phyloP scores from a whole-genome alignment of 768 basidiomycete species.

The Mycena latifolia region DNA sequence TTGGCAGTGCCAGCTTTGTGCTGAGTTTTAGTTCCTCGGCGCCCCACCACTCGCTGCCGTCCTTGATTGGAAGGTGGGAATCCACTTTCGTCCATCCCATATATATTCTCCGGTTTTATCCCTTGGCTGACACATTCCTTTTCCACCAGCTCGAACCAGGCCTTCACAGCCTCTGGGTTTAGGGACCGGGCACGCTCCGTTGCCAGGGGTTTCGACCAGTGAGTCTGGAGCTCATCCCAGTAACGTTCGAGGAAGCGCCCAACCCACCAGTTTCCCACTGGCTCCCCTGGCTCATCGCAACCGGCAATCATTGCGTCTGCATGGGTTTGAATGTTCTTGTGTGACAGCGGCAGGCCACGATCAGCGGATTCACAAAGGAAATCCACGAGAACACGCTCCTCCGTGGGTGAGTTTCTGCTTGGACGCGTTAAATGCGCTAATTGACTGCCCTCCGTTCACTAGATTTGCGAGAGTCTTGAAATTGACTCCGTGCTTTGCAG shows the following conservation, averaged over 20 bases:
- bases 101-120: slow-evolving; percentile 41
- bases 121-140: slow-evolving; percentile 36
- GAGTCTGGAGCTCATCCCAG: slow-evolving; percentile 42
- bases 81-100: slow-evolving; percentile 55
- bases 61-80: slow-evolving; percentile 43
- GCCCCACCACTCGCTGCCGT: slow-evolving; percentile 44
- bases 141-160: slow-evolving; percentile 51
- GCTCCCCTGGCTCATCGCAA: too few species aligned
- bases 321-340: neutral
- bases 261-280: neutral
- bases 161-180: slow-evolving; percentile 44
- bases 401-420: slow-evolving; percentile 42
- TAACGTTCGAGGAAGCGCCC: neutral
- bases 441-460: too few species aligned
- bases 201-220: slow-evolving; percentile 48
- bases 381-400: slow-evolving; percentile 38
- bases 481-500: too few species aligned
- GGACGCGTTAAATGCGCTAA: slow-evolving; percentile 39
- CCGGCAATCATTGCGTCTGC: neutral
- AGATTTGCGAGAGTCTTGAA: too few species aligned
- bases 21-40: slow-evolving; percentile 43
- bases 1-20: slow-evolving; percentile 48
- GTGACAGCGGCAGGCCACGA: neutral
- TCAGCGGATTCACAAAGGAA: neutral
- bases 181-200: slow-evolving; percentile 43